A percentile compares a stretch with the other conserved stretches of the same genome.
phyloP scores from a whole-genome alignment of 2,329 filamentous ascomycete genomes.

The Colletotrichum magnum region DNA sequence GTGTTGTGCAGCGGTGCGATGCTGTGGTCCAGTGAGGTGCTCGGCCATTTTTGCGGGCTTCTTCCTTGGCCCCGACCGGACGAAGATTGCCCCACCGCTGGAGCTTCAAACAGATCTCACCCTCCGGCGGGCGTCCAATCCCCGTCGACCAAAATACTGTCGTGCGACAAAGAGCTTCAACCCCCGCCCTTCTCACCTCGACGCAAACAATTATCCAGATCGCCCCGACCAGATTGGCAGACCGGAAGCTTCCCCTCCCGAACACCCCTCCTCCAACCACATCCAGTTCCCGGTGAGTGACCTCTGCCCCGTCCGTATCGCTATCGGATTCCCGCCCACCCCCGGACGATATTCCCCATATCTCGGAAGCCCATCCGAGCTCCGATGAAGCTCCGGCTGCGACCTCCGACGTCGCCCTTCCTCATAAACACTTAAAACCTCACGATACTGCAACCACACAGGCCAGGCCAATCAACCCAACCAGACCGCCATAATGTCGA shows the following conservation, averaged over 20 bases:
- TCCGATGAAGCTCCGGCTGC: constrained; percentile 34
- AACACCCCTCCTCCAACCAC: not conserved
- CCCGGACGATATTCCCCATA: constrained; percentile 19
- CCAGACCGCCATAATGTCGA: constrained; percentile 46
- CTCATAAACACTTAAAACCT: not conserved
- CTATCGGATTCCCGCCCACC: not conserved
- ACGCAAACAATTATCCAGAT: not conserved
- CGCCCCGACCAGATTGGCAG: constrained; percentile 13
- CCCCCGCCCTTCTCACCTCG: not conserved
- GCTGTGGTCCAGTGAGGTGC: not conserved
- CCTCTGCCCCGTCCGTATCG: not conserved
- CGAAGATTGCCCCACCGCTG: not conserved
- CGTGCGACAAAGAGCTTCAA: constrained; percentile 2
- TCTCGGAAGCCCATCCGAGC: constrained; percentile 18
- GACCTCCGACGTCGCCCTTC: constrained; percentile 24
- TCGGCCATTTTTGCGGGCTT: not conserved
- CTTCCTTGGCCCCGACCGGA: not conserved
- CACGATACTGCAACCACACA: not conserved
- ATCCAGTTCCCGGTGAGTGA: not conserved
- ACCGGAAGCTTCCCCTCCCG: constrained; percentile 4
- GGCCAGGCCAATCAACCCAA: not conserved
- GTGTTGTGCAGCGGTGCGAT: not conserved
- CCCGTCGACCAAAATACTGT: not conserved
- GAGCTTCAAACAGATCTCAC: constrained; percentile 2
- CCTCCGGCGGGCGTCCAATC: not conserved